These are phyloP conservation scores for Zelonia costaricensis DNA, from an alignment of 208 protist species.

Conservation along the genomic window DNA sequence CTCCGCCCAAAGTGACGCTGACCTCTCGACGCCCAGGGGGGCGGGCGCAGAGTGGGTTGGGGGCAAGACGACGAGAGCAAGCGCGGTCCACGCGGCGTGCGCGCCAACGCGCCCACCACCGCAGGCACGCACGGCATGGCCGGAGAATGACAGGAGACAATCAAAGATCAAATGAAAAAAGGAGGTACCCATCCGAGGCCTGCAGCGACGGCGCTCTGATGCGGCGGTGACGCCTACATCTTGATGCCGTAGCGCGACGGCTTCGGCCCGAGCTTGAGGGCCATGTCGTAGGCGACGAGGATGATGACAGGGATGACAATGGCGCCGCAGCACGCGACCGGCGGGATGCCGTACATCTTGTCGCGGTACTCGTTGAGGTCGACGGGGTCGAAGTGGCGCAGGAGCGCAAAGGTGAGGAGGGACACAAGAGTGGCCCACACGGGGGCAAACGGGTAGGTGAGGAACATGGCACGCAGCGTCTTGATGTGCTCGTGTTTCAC, in stretches of 20 bases:
- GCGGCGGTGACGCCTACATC: constrained; percentile 18
- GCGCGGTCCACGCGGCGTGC: no score
- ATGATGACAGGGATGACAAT: constrained; percentile 57
- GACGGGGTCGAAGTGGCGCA: constrained; percentile 61
- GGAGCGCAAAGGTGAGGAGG: constrained; percentile 51
- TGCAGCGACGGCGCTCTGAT: no score
- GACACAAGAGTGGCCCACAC: constrained; percentile 60
- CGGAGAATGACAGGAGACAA: no score
- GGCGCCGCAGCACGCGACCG: constrained; percentile 39
- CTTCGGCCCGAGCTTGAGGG: constrained; percentile 59
- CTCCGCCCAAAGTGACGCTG: no score
- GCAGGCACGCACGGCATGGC: no score
- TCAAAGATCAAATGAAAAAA: no score
- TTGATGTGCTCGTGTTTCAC: neutral
- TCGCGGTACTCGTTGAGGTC: constrained; percentile 57
- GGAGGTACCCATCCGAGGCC: no score
- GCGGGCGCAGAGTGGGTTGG: no score
- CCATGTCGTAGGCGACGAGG: constrained; percentile 53
- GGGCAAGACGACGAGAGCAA: no score
- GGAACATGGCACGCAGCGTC: constrained; percentile 48
- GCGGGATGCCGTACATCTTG: constrained; percentile 62
- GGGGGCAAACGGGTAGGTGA: constrained; percentile 60
- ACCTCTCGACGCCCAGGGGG: no score
- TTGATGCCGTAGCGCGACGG: constrained; percentile 54
- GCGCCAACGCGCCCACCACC: no score